These are phyloP conservation scores for Herpetospermum pedunculosum DNA, from an alignment of 306 rosid species.

Conservation along the genomic window DNA sequence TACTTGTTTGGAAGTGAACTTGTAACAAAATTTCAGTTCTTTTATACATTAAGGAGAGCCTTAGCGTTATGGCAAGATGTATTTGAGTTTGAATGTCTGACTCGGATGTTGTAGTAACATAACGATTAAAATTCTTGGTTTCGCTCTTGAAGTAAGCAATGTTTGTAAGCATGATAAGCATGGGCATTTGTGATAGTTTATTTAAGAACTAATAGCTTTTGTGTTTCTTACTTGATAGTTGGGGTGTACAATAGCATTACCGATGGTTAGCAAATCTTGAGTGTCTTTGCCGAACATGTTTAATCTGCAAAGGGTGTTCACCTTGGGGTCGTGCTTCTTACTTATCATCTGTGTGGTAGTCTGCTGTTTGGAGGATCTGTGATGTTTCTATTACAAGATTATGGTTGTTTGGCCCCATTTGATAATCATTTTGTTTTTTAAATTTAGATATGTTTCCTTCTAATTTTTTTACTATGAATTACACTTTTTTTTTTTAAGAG, in stretches of 20 bases:
- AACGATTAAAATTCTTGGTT: neutral
- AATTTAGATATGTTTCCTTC: no score
- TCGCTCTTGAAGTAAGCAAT: neutral
- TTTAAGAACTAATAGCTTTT: slow-evolving; percentile 2
- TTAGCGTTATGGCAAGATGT: neutral
- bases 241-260: neutral
- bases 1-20: neutral
- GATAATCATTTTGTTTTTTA: no score
- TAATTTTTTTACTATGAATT: no score
- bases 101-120: neutral
- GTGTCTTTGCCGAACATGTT: neutral
- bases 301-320: neutral
- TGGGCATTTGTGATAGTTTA: neutral
- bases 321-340: neutral
- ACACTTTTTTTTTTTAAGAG: no score
- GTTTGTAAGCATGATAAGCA: neutral
- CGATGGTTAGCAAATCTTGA: no score
- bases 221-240: neutral
- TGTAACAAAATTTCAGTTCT: neutral
- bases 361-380: neutral
- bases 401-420: neutral
- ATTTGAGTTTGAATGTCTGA: neutral
- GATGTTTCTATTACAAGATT: neutral
- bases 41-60: neutral
- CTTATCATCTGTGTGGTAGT: neutral